Evolutionary conservation across 2,329 filamentous ascomycete genomes (phyloP), one percentile per base, ranked within the genome.

Genomic region (Fonsecaea nubica): DNA sequence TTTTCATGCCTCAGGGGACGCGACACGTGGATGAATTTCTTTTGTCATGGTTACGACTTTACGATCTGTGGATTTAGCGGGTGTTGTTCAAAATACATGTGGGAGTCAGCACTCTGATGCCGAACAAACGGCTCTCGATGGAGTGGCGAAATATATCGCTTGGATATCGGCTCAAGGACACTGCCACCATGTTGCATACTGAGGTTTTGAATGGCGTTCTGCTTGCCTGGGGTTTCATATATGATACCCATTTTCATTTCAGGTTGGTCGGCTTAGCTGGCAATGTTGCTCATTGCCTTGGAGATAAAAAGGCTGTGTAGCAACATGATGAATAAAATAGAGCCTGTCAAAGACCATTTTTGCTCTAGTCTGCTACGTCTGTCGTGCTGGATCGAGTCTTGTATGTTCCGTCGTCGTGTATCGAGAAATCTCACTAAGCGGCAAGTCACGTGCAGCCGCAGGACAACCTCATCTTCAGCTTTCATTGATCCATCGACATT

Each of bases 1-100:
- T 79, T 79, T 75, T 78, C 77, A 77, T 79, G 76, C 74, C 74
- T 75, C 76, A 69, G 57, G 67, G 68, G 64, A 71, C 59, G 58
- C 65, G 55, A 60, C 30, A 35, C 30, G 63, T 65, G 62, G 69
- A 62, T 63, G 58, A 50, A 58, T 54, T 63, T 68, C 45, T 40
- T 42, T 67, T 65, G 60, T 62, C 38, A 58, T 64, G 58, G 60
- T 64, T 65, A 68, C 62, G 67, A 70, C 54, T 68, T 63, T 63
- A 71, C 56, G 67, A 63, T 52, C 33, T 56, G 58, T 62, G 67
- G 42, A 66, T 65, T 68, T 56, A 68, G 69, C 66, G 67, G 64
- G 64, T 57, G 66, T 69, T 67, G 21, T 60, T 32, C 53, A 58
- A 58, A 62, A 61, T 55, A 56, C 25, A 56, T 63, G 30, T 45